These are phyloP conservation scores for Gossypium lobatum DNA, from an alignment of 441 rosid species.

Conservation along the genomic window DNA sequence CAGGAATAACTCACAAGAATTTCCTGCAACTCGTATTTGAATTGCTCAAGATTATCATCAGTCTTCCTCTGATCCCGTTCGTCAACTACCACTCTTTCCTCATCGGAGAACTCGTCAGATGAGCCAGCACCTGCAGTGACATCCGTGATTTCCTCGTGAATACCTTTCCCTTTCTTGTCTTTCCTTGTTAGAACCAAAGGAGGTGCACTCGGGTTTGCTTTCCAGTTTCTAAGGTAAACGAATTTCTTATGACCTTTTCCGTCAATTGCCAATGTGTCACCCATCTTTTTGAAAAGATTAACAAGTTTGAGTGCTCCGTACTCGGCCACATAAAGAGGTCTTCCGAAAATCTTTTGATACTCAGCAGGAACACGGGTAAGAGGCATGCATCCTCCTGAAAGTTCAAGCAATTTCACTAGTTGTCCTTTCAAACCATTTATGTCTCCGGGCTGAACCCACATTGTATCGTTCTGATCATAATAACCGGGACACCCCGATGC, in stretches of 20 bases:
- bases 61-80: slow-evolving; percentile 36
- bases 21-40: slow-evolving; percentile 81
- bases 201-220: slow-evolving; percentile 43
- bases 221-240: slow-evolving; percentile 66
- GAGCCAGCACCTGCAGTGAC: slow-evolving; percentile 34
- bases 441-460: slow-evolving; percentile 96
- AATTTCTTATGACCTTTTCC: slow-evolving; percentile 68
- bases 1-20: slow-evolving; percentile 85
- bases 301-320: slow-evolving; percentile 72
- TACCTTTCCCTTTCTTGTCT: slow-evolving; percentile 53
- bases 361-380: slow-evolving; percentile 67
- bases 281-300: slow-evolving; percentile 81
- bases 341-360: slow-evolving; percentile 68
- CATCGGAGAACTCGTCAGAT: slow-evolving; percentile 69
- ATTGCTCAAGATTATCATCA: slow-evolving; percentile 45
- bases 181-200: slow-evolving; percentile 41
- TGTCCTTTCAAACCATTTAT: slow-evolving; percentile 72
- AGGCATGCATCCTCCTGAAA: slow-evolving; percentile 78
- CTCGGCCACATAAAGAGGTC: slow-evolving; percentile 72
- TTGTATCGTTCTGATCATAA: slow-evolving; percentile 52
- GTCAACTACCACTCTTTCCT: slow-evolving; percentile 43
- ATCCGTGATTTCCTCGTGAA: slow-evolving; percentile 30
- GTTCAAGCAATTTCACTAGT: slow-evolving; percentile 72
- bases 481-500: slow-evolving; percentile 29
- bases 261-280: slow-evolving; percentile 54